Evolutionary conservation across 495 filamentous ascomycete species (phyloP), one percentile per base, ranked within the genome.

Genomic region (Lophiotrema nucula): DNA sequence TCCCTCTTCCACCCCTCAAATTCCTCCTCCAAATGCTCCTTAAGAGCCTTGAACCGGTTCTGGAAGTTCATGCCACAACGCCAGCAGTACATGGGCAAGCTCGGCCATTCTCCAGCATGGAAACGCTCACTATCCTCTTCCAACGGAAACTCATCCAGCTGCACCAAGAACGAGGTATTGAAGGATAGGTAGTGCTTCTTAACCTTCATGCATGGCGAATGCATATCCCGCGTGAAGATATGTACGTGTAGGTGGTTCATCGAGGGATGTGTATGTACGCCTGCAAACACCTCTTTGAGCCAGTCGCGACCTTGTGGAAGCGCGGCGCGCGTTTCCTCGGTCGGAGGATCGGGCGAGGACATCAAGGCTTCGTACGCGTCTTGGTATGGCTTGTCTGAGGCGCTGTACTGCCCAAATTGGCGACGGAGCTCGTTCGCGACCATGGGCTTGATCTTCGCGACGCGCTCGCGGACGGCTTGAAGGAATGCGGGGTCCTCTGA

Each of bases 201-300:
- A 67, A 91, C 84, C 73, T 87, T 89, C 66, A 96, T 60, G 23
- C 75, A 78, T 27, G 84, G 80, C 41, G 84, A 88, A 51, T 80
- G 73, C 68, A 85, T 79, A 70, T 98, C 93, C 26, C 77, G 72
- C 16, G 85, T 84, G 26, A 98, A 69, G 31, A 98, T 82, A 72
- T 98, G 93, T 16, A 98, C 78, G 70, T 98, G 93, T 51, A 98
- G 70, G 72, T 97, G 89, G 50, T 83, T 85, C 93, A 98, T 96
- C 18, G 82, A 88, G n/a, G 93, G 93, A 52, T 83, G 79, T 2
- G 88, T 87, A 73, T 98, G 93, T 0, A 95, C 76, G 19, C 93
- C 93, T 15, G 83, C 79, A 38, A 83, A 79, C 51, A 97, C 78
- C 23, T 93, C 89, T n/a, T 70, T 69, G 35, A 78, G 74, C 88